Conservation (phyloP, 2,329 filamentous ascomycete species). For the Neophaeococcomyces mojaviensis region DNA sequence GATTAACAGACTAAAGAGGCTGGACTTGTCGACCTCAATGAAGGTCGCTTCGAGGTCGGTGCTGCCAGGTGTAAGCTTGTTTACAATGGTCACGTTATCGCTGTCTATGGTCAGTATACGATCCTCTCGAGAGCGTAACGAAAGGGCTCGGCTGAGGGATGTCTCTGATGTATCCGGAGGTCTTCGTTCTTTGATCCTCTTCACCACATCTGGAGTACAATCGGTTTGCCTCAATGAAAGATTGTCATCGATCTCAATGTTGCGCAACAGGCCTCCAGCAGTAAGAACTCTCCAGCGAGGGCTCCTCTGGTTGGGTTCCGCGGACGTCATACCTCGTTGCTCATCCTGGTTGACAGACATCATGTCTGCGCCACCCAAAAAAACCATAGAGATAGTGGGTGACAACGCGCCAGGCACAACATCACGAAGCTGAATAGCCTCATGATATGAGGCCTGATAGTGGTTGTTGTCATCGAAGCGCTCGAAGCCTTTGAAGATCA, state of each 20-base stretch:
- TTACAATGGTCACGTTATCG: constrained; percentile 12
- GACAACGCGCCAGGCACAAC: not conserved
- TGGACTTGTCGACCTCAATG: constrained; percentile 17
- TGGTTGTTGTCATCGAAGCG: not conserved
- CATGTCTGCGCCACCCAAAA: not conserved
- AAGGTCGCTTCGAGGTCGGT: constrained; percentile 25
- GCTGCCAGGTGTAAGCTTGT: constrained; percentile 16
- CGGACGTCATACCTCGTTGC: not conserved
- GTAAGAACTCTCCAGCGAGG: not conserved
- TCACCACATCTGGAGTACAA: constrained; percentile 1
- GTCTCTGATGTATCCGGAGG: not conserved
- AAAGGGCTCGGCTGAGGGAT: not conserved
- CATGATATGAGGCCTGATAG: not conserved
- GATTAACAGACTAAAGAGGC: constrained; percentile 17
- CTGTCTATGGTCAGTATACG: constrained; percentile 13
- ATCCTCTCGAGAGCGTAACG: not conserved
- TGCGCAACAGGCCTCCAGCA: not conserved
- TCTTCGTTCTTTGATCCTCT: not conserved
- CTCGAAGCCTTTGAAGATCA: not conserved
- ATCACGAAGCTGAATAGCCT: not conserved
- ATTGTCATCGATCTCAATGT: not conserved
- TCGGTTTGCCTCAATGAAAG: not conserved
- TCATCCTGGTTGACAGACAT: not conserved
- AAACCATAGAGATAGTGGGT: constrained; percentile 1
- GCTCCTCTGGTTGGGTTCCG: not conserved